These are phyloP conservation scores for Pythium brassicae DNA, from an alignment of 352 stramenopile species.

Conservation along the genomic window DNA sequence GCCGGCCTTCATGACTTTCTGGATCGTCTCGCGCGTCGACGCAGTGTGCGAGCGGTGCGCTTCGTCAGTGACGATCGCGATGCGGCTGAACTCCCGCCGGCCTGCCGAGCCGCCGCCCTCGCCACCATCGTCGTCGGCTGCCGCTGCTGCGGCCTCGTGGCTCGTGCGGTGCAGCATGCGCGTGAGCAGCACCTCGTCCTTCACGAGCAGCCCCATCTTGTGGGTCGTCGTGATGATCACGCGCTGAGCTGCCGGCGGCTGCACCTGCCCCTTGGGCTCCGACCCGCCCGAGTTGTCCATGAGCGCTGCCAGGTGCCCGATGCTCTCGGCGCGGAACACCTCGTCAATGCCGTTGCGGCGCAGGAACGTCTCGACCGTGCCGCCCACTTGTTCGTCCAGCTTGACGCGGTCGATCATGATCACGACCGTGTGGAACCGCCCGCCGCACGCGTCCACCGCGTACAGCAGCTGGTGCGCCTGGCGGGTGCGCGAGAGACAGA, in stretches of 20 bases:
- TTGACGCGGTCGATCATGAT: conserved; percentile 82
- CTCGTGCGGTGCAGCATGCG: conserved; percentile 53
- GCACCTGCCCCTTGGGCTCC: conserved; percentile 6
- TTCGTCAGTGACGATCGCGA: conserved; percentile 83
- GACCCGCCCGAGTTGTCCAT: conserved; percentile 16
- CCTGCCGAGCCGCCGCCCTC: too few relatives aligned
- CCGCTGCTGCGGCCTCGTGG: background rate
- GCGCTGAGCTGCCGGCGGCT: conserved; percentile 23
- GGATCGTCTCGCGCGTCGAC: conserved; percentile 60
- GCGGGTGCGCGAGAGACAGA: too few relatives aligned
- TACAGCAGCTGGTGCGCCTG: conserved; percentile 71
- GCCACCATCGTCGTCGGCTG: too few relatives aligned
- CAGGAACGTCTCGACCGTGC: conserved; percentile 65
- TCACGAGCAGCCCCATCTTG: conserved; percentile 68
- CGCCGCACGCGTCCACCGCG: conserved; percentile 26
- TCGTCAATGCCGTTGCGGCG: conserved; percentile 66
- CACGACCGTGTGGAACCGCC: conserved; percentile 73
- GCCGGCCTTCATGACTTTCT: conserved; percentile 54
- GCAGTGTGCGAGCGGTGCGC: conserved; percentile 74
- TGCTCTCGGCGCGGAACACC: conserved; percentile 69
- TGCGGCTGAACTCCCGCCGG: conserved; percentile 32
- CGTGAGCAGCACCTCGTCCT: conserved; percentile 63
- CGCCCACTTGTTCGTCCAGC: conserved; percentile 75
- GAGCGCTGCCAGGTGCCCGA: conserved; percentile 59
- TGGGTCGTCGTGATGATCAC: conserved; percentile 83